Base-by-base conservation (phyloP, 495 filamentous ascomycete genomes). In the Cercophora newfieldiana region DNA sequence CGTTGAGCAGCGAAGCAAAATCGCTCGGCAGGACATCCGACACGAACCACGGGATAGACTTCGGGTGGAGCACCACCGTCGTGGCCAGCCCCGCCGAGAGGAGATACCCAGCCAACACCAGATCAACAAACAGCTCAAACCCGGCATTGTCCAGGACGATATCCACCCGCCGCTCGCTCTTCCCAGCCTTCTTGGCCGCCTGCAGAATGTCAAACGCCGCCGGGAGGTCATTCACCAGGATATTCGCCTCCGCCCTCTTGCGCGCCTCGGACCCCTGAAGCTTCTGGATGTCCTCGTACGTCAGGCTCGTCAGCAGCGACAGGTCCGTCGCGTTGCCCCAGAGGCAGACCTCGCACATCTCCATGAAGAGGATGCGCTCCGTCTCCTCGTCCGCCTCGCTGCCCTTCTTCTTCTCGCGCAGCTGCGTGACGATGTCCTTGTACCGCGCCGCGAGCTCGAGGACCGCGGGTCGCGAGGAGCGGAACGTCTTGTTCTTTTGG, bases 241-340 rank as follows among this genome's bases (percentile, higher is more conserved):
- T 96, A 69, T 97, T 97, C 74, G 89, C 86, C 79, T 97, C 92
- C 1, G 91, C 87, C 0, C 82, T 85, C 72, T 94, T 94, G 50
- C 94, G 85, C 5, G 94, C 93, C 67, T 93, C 82, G 0, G 91
- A 89, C 0, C 93, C 94, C 75, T 99, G 95, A 16, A 99, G 84
- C 72, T 95, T 94, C 77, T 98, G 95, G 68, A 98, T 94, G 71
- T 97, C 95, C 66, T 96, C 93, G 76, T 97, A 97, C 1, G 91
- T 91, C 60, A 98, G 86, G 66, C 87, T 91, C 0, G 93, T 97
- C 44, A 98, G 81, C 48, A 98, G 89, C 0, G 92, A 96, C 19
- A 98, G 83, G 69, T 98, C 96, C 0, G 94, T 98, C 4, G 96
- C 95, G 77, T 99, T 97, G 8, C 95, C 96, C 95, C 95, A 98